Conservation (phyloP, 768 basidiomycete species). For the Leucogyrophana mollusca region DNA sequence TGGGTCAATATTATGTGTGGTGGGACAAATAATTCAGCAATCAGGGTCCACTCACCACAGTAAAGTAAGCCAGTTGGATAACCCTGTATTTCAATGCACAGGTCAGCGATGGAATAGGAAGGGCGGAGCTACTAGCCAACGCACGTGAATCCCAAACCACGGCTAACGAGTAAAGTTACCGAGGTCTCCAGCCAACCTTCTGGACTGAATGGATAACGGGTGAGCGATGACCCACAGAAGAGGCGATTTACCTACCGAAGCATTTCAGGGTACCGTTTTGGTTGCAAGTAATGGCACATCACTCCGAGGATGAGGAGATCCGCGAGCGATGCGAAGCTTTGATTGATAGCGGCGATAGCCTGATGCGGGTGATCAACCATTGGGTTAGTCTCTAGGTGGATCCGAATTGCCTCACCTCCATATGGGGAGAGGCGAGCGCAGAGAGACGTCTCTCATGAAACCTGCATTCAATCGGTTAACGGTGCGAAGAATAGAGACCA, state of each 20-base stretch:
- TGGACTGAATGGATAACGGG: conserved; percentile 12
- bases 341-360: conserved; percentile 14
- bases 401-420: conserved; percentile 15
- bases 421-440: conserved; percentile 11
- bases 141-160: conserved; percentile 23
- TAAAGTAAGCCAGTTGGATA: conserved; percentile 16
- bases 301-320: conserved; percentile 13
- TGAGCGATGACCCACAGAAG: neutral
- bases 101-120: neutral
- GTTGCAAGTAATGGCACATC: conserved; percentile 21
- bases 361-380: neutral
- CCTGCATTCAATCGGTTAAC: conserved; percentile 12
- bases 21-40: neutral
- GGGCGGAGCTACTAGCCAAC: neutral
- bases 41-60: conserved; percentile 17
- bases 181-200: conserved; percentile 3
- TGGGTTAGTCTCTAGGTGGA: neutral
- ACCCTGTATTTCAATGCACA: conserved; percentile 10
- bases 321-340: conserved; percentile 3
- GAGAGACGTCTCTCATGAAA: conserved; percentile 19
- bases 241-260: conserved; percentile 17
- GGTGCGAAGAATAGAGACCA: neutral
- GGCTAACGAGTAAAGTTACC: conserved; percentile 7
- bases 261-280: conserved; percentile 12
- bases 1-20: neutral